Evolutionary conservation across 1,139 yeast genomes (phyloP).

Genomic region (Pichia sp.): DNA sequence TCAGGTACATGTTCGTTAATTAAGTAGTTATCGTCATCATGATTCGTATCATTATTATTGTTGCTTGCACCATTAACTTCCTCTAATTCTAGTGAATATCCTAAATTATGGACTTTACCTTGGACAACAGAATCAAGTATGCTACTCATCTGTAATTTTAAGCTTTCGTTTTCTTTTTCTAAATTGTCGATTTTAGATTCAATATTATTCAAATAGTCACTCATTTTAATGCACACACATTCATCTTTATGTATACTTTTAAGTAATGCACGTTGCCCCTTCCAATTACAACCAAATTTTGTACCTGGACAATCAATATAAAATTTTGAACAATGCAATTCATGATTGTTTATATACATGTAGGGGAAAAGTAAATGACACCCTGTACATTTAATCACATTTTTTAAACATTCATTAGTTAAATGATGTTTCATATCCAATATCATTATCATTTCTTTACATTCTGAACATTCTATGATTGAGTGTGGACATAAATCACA

Average conservation of each 20-base stretch:
- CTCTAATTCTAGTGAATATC: constrained; percentile 36
- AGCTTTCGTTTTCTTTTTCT: constrained; percentile 33
- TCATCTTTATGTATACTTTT: constrained; percentile 28
- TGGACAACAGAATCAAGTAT: constrained; percentile 44
- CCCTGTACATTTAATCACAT: constrained; percentile 30
- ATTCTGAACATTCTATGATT: constrained; percentile 35
- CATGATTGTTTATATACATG: constrained; percentile 29
- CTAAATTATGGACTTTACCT: constrained; percentile 48
- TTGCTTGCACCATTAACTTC: neutral
- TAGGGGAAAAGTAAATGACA: constrained; percentile 29
- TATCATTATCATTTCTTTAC: constrained; percentile 33
- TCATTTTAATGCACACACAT: constrained; percentile 33
- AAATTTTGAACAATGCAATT: constrained; percentile 30
- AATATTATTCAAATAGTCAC: constrained; percentile 31
- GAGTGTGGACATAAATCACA: constrained; percentile 35
- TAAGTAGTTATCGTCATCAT: neutral
- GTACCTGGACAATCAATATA: constrained; percentile 32
- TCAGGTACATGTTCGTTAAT: too few species aligned
- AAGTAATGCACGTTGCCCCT: constrained; percentile 31
- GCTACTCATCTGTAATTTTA: constrained; percentile 38
- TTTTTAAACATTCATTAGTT: constrained; percentile 36
- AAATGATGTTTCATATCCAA: constrained; percentile 35
- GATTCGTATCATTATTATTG: constrained; percentile 22
- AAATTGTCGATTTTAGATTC: constrained; percentile 28
- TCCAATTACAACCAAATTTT: constrained; percentile 37